phyloP scores from a whole-genome alignment of 148 eudicot species.

The Cornus kousa region DNA sequence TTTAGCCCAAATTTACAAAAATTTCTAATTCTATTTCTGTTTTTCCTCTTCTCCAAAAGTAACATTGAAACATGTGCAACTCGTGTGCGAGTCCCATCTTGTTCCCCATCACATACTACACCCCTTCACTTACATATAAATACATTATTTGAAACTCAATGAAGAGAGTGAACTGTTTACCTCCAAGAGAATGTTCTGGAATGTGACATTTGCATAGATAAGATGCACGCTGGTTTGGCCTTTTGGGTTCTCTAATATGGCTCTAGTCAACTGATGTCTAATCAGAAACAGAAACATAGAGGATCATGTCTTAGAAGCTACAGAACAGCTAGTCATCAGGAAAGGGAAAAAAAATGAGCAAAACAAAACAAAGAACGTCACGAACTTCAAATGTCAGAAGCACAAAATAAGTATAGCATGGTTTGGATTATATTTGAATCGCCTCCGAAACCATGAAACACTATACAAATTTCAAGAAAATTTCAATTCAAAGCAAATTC shows the following conservation, averaged over 20 bases:
- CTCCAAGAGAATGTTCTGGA: slow-evolving; percentile 42
- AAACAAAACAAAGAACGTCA: background rate
- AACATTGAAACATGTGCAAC: too few species aligned
- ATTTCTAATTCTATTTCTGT: too few species aligned
- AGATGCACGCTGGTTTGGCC: slow-evolving; percentile 38
- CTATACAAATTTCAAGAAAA: too few species aligned
- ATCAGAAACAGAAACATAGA: background rate
- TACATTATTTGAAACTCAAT: background rate
- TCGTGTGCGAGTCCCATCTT: too few species aligned
- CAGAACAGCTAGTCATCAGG: too few species aligned
- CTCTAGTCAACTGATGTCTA: slow-evolving; percentile 30
- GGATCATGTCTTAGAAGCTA: background rate
- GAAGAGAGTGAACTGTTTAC: slow-evolving; percentile 7
- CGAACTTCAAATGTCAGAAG: background rate
- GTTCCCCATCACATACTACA: too few species aligned
- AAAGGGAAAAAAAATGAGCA: too few species aligned
- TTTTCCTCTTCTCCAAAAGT: too few species aligned
- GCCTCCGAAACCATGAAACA: slow-evolving; percentile 24
- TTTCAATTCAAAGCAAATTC: too few species aligned
- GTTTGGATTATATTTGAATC: slow-evolving; percentile 34
- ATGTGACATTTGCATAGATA: slow-evolving; percentile 39
- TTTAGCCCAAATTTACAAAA: too few species aligned
- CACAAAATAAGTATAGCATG: slow-evolving; percentile 14
- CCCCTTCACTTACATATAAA: too few species aligned
- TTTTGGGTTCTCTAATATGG: slow-evolving; percentile 45